Conservation (phyloP, 139 green algal genomes). For the Pseudopediastrum boryanum region DNA sequence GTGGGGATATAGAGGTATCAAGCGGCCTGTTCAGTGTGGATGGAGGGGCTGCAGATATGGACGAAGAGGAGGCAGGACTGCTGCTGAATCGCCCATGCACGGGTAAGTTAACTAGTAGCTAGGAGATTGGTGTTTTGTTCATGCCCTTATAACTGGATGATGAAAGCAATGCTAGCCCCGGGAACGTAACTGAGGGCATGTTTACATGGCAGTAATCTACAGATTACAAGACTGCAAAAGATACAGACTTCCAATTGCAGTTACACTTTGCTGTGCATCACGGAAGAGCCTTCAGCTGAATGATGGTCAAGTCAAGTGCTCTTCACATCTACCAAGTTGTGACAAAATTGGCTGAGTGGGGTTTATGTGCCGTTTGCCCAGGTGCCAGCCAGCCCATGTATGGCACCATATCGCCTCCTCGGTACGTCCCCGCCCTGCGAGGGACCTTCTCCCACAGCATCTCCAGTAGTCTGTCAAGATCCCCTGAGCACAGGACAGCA, state of each 20-base stretch:
- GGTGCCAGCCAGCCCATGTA: slow-evolving; percentile 5
- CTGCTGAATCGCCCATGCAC: too few relatives aligned
- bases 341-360: background rate
- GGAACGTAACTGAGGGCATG: too few relatives aligned
- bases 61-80: too few relatives aligned
- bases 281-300: too few relatives aligned
- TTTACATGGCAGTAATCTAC: background rate
- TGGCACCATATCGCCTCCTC: background rate
- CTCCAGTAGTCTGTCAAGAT: background rate
- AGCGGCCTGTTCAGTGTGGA: too few relatives aligned
- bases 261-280: background rate
- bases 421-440: slow-evolving; percentile 12
- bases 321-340: background rate
- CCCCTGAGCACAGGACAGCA: background rate
- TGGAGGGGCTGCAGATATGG: background rate
- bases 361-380: background rate
- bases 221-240: background rate
- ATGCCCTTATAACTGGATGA: too few relatives aligned
- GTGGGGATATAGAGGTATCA: background rate
- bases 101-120: too few relatives aligned
- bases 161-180: too few relatives aligned
- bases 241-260: background rate
- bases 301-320: too few relatives aligned
- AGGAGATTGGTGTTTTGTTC: too few relatives aligned
- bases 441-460: slow-evolving; percentile 13